phyloP scores from a whole-genome alignment of 2,329 filamentous ascomycete species.

The Nemania sp. region DNA sequence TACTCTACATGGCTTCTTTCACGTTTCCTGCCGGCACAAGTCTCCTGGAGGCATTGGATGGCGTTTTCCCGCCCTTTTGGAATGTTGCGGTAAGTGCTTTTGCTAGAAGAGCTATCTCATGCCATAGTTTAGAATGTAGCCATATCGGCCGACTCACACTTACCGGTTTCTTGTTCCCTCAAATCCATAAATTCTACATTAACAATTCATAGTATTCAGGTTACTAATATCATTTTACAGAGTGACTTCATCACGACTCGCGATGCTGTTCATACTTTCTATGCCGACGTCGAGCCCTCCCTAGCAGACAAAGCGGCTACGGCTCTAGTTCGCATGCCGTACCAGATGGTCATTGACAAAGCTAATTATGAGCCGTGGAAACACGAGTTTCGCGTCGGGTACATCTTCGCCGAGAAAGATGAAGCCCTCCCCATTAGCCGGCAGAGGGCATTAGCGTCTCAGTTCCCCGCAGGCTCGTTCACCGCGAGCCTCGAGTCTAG shows the following conservation, averaged over 20 bases:
- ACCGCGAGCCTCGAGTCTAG: conserved; percentile 17
- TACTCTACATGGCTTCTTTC: conserved; percentile 25
- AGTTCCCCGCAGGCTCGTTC: conserved; percentile 17
- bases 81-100: too few relatives aligned
- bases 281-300: conserved; percentile 15
- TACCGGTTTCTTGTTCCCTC: too few relatives aligned
- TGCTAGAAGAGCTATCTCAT: too few relatives aligned
- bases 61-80: too few relatives aligned
- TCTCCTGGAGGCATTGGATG: too few relatives aligned
- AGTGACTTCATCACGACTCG: too few relatives aligned
- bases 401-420: conserved; percentile 21
- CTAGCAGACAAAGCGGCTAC: conserved; percentile 6
- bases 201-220: too few relatives aligned
- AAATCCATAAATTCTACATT: too few relatives aligned
- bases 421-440: background rate
- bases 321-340: conserved; percentile 7
- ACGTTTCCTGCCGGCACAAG: background rate
- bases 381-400: conserved; percentile 19
- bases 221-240: too few relatives aligned
- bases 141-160: too few relatives aligned
- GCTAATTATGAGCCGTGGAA: conserved; percentile 14
- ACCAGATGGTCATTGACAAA: conserved; percentile 1
- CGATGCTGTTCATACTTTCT: conserved; percentile 5
- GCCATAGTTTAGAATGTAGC: too few relatives aligned
- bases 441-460: conserved; percentile 10